These are phyloP conservation scores for Ramaria sp. DNA, from an alignment of 768 basidiomycete species.

Conservation along the genomic window DNA sequence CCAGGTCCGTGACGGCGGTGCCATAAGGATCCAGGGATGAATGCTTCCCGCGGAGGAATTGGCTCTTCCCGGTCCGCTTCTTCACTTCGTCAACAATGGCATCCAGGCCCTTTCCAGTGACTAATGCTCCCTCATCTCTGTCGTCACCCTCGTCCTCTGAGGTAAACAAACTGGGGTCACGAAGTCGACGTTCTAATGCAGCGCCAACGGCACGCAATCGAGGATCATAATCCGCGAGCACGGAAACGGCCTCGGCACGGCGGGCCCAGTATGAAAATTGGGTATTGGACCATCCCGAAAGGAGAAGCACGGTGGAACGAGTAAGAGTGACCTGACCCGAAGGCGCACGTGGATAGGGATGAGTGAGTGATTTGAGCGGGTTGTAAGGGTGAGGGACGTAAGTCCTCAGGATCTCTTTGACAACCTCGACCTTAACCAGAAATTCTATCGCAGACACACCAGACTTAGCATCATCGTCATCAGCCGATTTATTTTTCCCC, in stretches of 20 bases:
- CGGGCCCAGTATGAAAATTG: constrained; percentile 47
- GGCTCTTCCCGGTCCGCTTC: constrained; percentile 34
- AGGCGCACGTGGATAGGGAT: constrained; percentile 28
- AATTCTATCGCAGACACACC: constrained; percentile 39
- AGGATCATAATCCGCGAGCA: constrained; percentile 30
- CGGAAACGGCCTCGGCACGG: constrained; percentile 37
- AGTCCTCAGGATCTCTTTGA: constrained; percentile 35
- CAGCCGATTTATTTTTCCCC: constrained; percentile 3
- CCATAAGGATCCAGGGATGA: constrained; percentile 41
- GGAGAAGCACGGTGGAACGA: constrained; percentile 34
- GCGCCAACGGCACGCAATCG: constrained; percentile 29
- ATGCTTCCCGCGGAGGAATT: constrained; percentile 40
- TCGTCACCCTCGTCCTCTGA: constrained; percentile 13
- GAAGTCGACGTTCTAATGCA: constrained; percentile 31
- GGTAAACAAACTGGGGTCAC: constrained; percentile 15
- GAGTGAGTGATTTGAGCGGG: constrained; percentile 36
- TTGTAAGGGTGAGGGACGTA: constrained; percentile 45
- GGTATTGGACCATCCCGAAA: constrained; percentile 43
- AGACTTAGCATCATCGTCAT: constrained; percentile 18
- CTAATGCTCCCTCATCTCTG: constrained; percentile 25
- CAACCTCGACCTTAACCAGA: constrained; percentile 41
- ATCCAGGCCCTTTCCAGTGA: constrained; percentile 39
- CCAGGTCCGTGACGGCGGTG: constrained; percentile 19
- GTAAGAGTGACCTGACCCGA: constrained; percentile 35
- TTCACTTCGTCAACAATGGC: constrained; percentile 38